Percentiles rank a stretch among this genome's conserved stretches.
phyloP scores from a whole-genome alignment of 2,329 filamentous ascomycete genomes.

The Orbilia ellipsospora region DNA sequence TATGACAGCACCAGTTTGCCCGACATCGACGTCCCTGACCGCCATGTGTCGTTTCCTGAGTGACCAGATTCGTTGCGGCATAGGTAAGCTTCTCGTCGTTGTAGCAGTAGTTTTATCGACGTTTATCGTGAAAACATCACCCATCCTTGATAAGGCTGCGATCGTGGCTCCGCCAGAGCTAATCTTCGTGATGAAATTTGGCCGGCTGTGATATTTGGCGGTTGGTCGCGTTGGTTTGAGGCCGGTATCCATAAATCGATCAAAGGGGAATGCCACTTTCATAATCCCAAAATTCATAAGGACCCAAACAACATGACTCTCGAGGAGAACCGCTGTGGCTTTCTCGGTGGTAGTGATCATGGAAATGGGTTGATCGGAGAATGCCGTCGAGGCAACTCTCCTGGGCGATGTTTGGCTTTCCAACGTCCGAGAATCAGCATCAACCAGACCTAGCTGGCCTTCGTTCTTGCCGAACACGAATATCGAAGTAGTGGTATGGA shows the following conservation, averaged over 20 bases:
- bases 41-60: conserved; percentile 85
- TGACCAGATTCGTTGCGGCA: conserved; percentile 86
- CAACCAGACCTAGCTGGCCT: conserved; percentile 91
- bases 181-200: conserved; percentile 78
- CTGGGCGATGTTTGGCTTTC: conserved; percentile 84
- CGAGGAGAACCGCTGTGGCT: conserved; percentile 85
- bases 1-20: conserved; percentile 93
- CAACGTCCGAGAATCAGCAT: conserved; percentile 88
- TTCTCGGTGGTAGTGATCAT: conserved; percentile 89
- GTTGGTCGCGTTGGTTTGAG: conserved; percentile 48
- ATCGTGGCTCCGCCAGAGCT: conserved; percentile 90
- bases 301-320: conserved; percentile 89
- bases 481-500: conserved; percentile 80
- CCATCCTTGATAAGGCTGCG: conserved; percentile 82
- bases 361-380: conserved; percentile 77
- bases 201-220: conserved; percentile 60
- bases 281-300: conserved; percentile 97
- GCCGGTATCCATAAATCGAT: conserved; percentile 69
- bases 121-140: conserved; percentile 87
- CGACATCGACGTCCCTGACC: conserved; percentile 85
- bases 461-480: conserved; percentile 97
- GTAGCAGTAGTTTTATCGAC: conserved; percentile 67
- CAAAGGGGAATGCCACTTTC: conserved; percentile 81
- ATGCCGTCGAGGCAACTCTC: conserved; percentile 80
- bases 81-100: conserved; percentile 75